Evolutionary conservation across 352 stramenopile species (phyloP).

Genomic region (Phytophthora vignae): DNA sequence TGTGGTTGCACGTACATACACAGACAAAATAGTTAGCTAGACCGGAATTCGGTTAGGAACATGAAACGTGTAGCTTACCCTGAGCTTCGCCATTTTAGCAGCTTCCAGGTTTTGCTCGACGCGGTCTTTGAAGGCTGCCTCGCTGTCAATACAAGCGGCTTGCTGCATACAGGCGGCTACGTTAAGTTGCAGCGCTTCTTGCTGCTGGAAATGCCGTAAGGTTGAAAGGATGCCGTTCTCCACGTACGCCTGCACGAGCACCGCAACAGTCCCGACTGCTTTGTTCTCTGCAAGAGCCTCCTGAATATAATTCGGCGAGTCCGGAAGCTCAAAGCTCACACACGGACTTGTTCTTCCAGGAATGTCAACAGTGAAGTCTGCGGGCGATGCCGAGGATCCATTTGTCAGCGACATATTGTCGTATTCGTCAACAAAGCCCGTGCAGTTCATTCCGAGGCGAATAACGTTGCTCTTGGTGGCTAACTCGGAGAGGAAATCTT

Average conservation of each 20-base stretch:
- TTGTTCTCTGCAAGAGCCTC: slow-evolving; percentile 35
- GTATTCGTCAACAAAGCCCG: background rate
- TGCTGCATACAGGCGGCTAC: slow-evolving; percentile 44
- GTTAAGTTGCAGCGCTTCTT: slow-evolving; percentile 54
- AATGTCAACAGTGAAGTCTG: slow-evolving; percentile 8
- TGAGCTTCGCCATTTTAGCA: slow-evolving; percentile 51
- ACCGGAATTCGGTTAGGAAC: background rate
- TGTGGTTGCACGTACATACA: slow-evolving; percentile 14
- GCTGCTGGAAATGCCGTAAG: slow-evolving; percentile 52
- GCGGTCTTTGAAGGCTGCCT: slow-evolving; percentile 30
- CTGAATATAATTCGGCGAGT: slow-evolving; percentile 26
- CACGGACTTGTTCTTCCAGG: slow-evolving; percentile 3
- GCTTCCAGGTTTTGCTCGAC: slow-evolving; percentile 40
- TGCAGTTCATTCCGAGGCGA: slow-evolving; percentile 31
- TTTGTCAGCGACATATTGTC: slow-evolving; percentile 1
- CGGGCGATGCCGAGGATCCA: background rate
- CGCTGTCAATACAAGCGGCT: slow-evolving; percentile 18
- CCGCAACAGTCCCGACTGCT: slow-evolving; percentile 42
- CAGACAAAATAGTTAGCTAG: slow-evolving; percentile 1
- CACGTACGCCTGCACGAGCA: slow-evolving; percentile 57
- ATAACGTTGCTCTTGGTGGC: slow-evolving; percentile 46
- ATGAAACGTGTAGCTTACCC: slow-evolving; percentile 19
- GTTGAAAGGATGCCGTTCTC: slow-evolving; percentile 48
- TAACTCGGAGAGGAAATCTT: slow-evolving; percentile 41
- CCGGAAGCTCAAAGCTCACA: slow-evolving; percentile 9